Percentiles rank a stretch among this genome's conserved stretches.
Conservation (phyloP, 1,139 yeast genomes). For the Waltiozyma sp. region DNA sequence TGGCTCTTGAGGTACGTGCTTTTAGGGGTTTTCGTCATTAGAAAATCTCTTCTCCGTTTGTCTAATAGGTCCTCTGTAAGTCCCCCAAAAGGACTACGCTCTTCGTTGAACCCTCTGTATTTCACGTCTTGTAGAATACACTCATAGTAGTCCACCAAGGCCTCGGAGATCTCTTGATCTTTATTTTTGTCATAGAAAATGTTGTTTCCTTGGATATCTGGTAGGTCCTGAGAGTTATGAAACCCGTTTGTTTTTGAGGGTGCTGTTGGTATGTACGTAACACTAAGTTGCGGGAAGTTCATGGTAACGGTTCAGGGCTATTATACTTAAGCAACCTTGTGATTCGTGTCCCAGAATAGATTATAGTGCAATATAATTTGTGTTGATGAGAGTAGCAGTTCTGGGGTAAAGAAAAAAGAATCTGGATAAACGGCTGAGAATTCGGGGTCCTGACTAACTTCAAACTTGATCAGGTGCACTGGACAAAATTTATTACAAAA, state of each 20-base stretch:
- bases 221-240: neutral
- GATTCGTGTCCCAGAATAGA: too few relatives aligned
- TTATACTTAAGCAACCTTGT: too few relatives aligned
- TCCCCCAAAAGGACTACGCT: neutral
- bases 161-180: neutral
- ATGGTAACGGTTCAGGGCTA: too few relatives aligned
- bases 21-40: neutral
- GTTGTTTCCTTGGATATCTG: neutral
- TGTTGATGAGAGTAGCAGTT: too few relatives aligned
- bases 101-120: neutral
- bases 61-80: neutral
- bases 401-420: too few relatives aligned
- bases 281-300: neutral
- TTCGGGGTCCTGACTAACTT: too few relatives aligned
- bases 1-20: neutral
- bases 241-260: neutral
- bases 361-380: too few relatives aligned
- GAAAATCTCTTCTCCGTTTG: neutral
- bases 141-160: neutral
- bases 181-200: neutral
- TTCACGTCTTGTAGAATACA: neutral
- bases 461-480: too few relatives aligned
- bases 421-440: too few relatives aligned
- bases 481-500: too few relatives aligned
- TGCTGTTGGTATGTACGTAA: neutral